Conservation (phyloP, 495 filamentous ascomycete species). For the Elaphomyces granulatus region DNA sequence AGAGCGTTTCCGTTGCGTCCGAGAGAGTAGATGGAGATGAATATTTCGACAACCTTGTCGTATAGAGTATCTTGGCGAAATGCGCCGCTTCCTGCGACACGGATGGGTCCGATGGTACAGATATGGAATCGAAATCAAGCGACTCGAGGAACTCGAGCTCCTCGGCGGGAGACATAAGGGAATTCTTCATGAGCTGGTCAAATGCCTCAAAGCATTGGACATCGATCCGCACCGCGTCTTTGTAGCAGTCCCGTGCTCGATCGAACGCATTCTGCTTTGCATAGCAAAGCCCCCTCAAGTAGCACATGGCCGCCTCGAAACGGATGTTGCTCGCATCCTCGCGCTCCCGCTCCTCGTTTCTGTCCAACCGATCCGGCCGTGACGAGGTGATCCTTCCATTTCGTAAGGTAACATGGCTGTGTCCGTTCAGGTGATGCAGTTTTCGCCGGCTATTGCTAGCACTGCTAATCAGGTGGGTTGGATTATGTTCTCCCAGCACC, state of each 20-base stretch:
- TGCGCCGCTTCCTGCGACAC: slow-evolving; percentile 70
- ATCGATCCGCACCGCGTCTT: slow-evolving; percentile 90
- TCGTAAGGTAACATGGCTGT: slow-evolving; percentile 34
- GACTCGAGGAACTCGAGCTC: slow-evolving; percentile 88
- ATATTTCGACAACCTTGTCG: slow-evolving; percentile 91
- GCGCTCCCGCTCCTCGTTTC: slow-evolving; percentile 46
- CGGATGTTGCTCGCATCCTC: slow-evolving; percentile 60
- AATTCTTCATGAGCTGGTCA: slow-evolving; percentile 94
- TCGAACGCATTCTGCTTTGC: slow-evolving; percentile 98
- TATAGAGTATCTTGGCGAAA: slow-evolving; percentile 95
- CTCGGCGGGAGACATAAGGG: slow-evolving; percentile 92
- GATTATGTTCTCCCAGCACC: slow-evolving; percentile 85
- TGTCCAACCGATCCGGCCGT: slow-evolving; percentile 38
- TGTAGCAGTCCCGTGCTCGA: slow-evolving; percentile 94
- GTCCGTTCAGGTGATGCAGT: slow-evolving; percentile 36
- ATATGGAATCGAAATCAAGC: slow-evolving; percentile 76
- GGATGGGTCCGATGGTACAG: slow-evolving; percentile 40
- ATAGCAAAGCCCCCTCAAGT: slow-evolving; percentile 81
- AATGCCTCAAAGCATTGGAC: slow-evolving; percentile 98
- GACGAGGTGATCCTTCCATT: slow-evolving; percentile 29
- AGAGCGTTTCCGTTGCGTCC: slow-evolving; percentile 76
- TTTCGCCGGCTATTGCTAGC: slow-evolving; percentile 48
- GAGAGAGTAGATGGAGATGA: slow-evolving; percentile 72
- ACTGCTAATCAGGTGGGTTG: slow-evolving; percentile 64
- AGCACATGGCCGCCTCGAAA: slow-evolving; percentile 96